Base-by-base conservation (phyloP, 208 protist species). In the Wallacemonas sp. region DNA sequence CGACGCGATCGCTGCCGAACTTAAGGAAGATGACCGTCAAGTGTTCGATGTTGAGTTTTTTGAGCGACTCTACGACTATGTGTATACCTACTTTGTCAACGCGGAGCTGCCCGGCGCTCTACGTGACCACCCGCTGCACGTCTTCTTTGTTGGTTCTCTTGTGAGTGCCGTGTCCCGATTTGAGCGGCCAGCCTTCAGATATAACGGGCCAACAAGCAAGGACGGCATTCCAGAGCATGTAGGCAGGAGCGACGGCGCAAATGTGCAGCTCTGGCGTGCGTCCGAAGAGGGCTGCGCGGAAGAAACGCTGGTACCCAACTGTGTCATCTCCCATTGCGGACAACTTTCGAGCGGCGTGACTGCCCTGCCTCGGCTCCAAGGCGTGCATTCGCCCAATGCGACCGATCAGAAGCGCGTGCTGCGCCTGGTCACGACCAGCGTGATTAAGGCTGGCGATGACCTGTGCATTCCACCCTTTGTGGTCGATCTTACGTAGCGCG, bases 31-130 rank as follows among this genome's bases (percentile, higher is more conserved):
- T 26, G 77, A 86, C 42, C 77, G 76, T 24, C 51, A 75, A 14
- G 51, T 75, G 21, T 93, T 86, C 41, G 73, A 70, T 44, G 59
- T 65, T 34, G 67, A 79, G 15, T 67, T 92, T 2, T 75, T 92
- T 14, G 58, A 72, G 26, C 66, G 65, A 28, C 47, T 92, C 17
- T 92, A 84, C 61, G 69, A 71, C 33, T 92, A 92, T 59, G 73
- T 88, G 12, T 64, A 62, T 4, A 67, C 69, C 8, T 92, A 87
- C 61, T 80, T 81, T 27, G 71, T 75, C 17, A 53, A 67, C 17
- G 66, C 84, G 27, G 46, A 84, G 21, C 30, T 82, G 45, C 34
- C 51, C 3, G 5, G 8, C 9, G 31, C 5, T 2, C 17, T 41
- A 11, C 44, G 42, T 42, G 34, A 19, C 11, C 38, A 46, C 30